A percentile compares a stretch with the other conserved stretches of the same genome.
phyloP scores from a whole-genome alignment of 192 early-diverging fungal species.

The Entomortierella chlamydospora region DNA sequence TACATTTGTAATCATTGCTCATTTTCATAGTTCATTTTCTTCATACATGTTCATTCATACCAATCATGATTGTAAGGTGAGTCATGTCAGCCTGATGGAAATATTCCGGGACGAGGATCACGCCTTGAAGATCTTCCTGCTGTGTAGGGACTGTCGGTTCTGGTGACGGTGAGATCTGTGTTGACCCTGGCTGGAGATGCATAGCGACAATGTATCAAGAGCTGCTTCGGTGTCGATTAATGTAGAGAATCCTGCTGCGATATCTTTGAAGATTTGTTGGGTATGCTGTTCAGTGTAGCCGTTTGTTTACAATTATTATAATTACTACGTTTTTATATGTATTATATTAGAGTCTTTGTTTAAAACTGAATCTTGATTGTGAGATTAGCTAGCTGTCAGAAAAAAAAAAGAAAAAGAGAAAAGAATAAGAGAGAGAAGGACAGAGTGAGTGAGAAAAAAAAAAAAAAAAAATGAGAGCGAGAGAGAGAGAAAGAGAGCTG shows the following conservation, averaged over 20 bases:
- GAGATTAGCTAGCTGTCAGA: too few species aligned
- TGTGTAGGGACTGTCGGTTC: slow-evolving; percentile 37
- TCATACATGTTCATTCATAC: slow-evolving; percentile 18
- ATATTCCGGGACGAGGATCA: slow-evolving; percentile 56
- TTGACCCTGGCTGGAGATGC: slow-evolving; percentile 42
- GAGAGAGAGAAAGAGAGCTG: too few species aligned
- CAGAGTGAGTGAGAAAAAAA: too few species aligned
- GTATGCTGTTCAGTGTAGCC: neutral
- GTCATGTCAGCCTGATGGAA: slow-evolving; percentile 62
- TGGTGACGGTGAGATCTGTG: slow-evolving; percentile 45
- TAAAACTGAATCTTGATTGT: too few species aligned
- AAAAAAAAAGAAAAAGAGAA: too few species aligned
- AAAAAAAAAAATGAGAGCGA: too few species aligned
- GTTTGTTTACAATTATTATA: neutral
- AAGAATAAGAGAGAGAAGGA: too few species aligned
- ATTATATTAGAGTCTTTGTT: too few species aligned
- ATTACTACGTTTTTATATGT: neutral
- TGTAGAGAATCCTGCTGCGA: neutral
- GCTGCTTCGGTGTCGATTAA: neutral
- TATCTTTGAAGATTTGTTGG: slow-evolving; percentile 8
- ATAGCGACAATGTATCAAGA: neutral
- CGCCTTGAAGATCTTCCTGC: slow-evolving; percentile 34
- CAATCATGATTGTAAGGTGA: slow-evolving; percentile 63
- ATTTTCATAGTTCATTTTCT: neutral
- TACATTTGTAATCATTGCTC: slow-evolving; percentile 4